Base-by-base conservation (phyloP, 2,329 filamentous ascomycete genomes). In the Xylaria sp. region DNA sequence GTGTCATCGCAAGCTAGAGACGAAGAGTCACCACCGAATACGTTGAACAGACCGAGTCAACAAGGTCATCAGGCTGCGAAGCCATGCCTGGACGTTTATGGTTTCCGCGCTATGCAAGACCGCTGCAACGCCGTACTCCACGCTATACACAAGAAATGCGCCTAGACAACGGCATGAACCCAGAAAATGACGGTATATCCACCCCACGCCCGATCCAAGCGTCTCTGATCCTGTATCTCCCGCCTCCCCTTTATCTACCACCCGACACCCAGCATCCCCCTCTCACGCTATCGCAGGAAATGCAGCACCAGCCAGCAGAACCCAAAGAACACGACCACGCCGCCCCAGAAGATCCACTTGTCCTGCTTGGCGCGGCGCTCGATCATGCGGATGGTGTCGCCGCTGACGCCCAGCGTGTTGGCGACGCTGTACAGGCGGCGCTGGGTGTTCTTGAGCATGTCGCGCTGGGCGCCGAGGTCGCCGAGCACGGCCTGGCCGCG, bases 381-480 rank as follows among this genome's bases (percentile, higher is more conserved):
- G 41, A 99, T 90, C 92, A 95, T 98, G 47, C 95, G 88, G 67
- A 99, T 99, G 1, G 95, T 99, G 75, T 98, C 94, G 19, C 94
- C 93, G 72, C 91, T 96, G 62, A 99, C 86, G 0, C 95, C 95
- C 48, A 99, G 79, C 21, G 95, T 98, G 74, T 96, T 98, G 6
- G 92, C 95, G 19, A 97, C 93, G 70, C 87, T 94, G 74, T 98
- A 98, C 51, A 99, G 81, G 74, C 88, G 87, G 75, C 90, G 90
- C 78, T 99, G 95, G 21, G 95, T 98, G 53, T 90, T 91, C 81
- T 99, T 99, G 66, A 99, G 83, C 80, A 97, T 93, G 75, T 98
- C 94, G 56, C 92, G 86, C 80, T 99, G 95, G 72, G 95, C 85
- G 3, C 91, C 90, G 58, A 99, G 77, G 77, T 98, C 93, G 6